A percentile compares a stretch with the other conserved stretches of the same genome.
Evolutionary conservation across 2,329 filamentous ascomycete genomes (phyloP).

Genomic region (Ustulina deusta): DNA sequence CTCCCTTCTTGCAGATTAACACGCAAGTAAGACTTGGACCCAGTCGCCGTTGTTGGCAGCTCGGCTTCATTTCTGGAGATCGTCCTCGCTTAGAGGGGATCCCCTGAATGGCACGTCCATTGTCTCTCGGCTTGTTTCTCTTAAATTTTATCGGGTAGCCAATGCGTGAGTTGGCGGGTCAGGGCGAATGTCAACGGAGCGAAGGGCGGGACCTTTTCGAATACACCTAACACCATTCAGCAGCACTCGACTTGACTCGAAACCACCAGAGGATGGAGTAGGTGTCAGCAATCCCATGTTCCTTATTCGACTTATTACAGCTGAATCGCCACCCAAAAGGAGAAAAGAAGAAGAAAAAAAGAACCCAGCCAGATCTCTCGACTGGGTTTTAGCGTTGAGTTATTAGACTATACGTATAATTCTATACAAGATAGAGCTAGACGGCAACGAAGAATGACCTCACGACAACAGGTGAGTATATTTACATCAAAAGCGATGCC

Average conservation of each 20-base stretch:
- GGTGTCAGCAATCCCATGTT: conserved; percentile 16
- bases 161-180: conserved; percentile 31
- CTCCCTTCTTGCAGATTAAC: conserved; percentile 32
- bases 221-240: conserved; percentile 18
- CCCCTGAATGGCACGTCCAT: conserved; percentile 24
- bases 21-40: conserved; percentile 40
- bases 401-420: conserved; percentile 16
- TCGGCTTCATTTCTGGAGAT: conserved; percentile 28
- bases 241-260: neutral
- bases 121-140: conserved; percentile 13
- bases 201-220: conserved; percentile 24
- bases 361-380: neutral
- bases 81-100: conserved; percentile 27
- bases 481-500: neutral
- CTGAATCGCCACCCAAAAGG: conserved; percentile 2
- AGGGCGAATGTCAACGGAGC: conserved; percentile 18
- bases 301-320: conserved; percentile 4
- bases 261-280: conserved; percentile 24
- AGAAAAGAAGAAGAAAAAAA: neutral
- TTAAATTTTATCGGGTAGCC: conserved; percentile 12
- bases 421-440: conserved; percentile 16
- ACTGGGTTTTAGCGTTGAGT: conserved; percentile 4
- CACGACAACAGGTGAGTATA: conserved; percentile 34
- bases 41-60: conserved; percentile 22
- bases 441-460: conserved; percentile 30